Base-by-base conservation (phyloP, 352 stramenopile species). In the Globisporangium paroecandrum region DNA sequence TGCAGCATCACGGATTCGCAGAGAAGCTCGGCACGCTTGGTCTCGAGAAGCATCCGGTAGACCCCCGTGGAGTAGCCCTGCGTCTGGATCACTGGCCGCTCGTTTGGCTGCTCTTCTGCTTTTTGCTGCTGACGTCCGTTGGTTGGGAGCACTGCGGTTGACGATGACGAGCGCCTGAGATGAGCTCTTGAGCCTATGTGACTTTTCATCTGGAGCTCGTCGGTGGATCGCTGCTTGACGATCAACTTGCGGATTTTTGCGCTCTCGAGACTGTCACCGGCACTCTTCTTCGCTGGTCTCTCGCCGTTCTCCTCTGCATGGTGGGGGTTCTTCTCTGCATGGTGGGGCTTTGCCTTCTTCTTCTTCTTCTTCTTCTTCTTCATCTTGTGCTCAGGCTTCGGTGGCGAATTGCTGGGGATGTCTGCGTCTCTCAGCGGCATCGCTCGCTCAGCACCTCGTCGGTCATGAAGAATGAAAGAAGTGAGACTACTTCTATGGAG, bases 31-130 rank as follows among this genome's bases (percentile, higher is more conserved):
- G 74, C 78, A 12, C 62, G 65, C 29, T 74, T 78, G 20, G 77
- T 88, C 38, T 89, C 76, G 32, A 91, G 71, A 38, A 91, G 64
- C 0, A 85, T 51, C 0, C 72, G 69, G 41, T 85, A 91, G n/a
- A 73, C 64, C 0, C 82, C 9, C n/a, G 75, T 81, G 8, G 82
- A 71, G 49, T 82, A 77, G 4, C 68, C 69, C 4, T 77, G 65
- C 2, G 59, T 68, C 36, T 65, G 41, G 8, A 25, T 12, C 6
- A 63, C 43, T 0, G 64, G 64, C 7, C 56, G 64, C 9, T 64
- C 64, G 15, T 18, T 46, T 29, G 56, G 64, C 15, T 15, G 61
- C 1, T 47, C 3, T 43, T 5, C 38, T 58, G 24, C 2, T 20
- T 25, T 8, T 15, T 34, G 9, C 24, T 46, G 13, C 38, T 47